Evolutionary conservation across 495 filamentous ascomycete genomes (phyloP), one percentile per base, ranked within the genome.

Genomic region (Thermochaetoides thermophila): DNA sequence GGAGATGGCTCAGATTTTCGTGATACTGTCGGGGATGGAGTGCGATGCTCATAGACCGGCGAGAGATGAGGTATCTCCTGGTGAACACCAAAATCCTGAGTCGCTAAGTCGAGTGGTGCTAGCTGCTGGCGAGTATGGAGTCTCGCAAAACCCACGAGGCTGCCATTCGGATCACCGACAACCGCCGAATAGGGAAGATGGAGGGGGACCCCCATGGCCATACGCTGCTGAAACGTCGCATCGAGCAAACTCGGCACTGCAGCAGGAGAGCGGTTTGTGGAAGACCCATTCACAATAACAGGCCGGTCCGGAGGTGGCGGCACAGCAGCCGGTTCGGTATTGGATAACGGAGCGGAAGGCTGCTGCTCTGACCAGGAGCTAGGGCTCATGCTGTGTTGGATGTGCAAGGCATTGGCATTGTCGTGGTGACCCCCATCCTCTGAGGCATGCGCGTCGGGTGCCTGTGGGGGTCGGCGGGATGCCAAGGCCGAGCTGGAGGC

Each of bases 21-120:
- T 29, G 51, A 38, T 5, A 52, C 50, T 12, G 47, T 64, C 3
- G 66, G 65, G 1, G 68, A 68, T 3, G 67, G 65, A 2, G 66
- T 64, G 14, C 61, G 57, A 13, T 61, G 48, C 45, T 73, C 68
- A 30, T 68, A 69, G 0, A 73, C 68, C 1, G 68, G 68, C 11
- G 68, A 73, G 4, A 73, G 55, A 31, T 69, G 60, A 17, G 56
- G 51, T 21, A 56, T 37, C n/a, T 64, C 61, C 8, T 45, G 53
- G 16, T 41, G 34, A 16, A 51, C 42, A 17, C 38, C 22, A 19
- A 43, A 51, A 13, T 56, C 53, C 7, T 49, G 46, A 1, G 56
- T 60, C 5, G 62, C 62, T 9, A 66, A 50, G 27, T 68, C 63
- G 10, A 68, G 43, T 11, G 63, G 59, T 12, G 61, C 61, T 37